Conservation (phyloP, 1,284 basidiomycete genomes). For the Puccinia hordei region DNA sequence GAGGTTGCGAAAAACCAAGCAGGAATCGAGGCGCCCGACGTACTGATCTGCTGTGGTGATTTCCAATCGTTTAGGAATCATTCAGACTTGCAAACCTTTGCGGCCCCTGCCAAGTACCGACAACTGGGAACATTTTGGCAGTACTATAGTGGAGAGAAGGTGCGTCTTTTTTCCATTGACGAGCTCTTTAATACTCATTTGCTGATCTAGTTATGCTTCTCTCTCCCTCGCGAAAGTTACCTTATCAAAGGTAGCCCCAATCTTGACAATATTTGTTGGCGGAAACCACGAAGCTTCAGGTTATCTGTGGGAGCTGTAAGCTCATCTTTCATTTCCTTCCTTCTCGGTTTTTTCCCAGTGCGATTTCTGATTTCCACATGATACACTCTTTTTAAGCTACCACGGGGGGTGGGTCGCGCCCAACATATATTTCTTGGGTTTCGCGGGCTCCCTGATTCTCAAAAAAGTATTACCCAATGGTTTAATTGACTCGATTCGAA, state of each 20-base stretch:
- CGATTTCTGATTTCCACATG: not conserved
- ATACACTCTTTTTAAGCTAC: conserved; percentile 51
- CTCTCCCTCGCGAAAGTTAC: conserved; percentile 34
- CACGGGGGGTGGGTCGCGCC: conserved; percentile 72
- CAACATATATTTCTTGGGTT: conserved; percentile 94
- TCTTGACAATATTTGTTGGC: conserved; percentile 91
- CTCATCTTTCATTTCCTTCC: conserved; percentile 31
- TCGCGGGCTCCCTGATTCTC: conserved; percentile 83
- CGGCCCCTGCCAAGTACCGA: conserved; percentile 86
- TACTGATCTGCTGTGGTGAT: conserved; percentile 86
- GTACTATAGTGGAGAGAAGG: conserved; percentile 81
- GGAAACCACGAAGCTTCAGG: conserved; percentile 98
- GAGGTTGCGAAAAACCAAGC: conserved; percentile 67
- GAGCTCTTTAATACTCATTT: not conserved
- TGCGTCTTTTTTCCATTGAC: not conserved
- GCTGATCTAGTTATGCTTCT: conserved; percentile 31
- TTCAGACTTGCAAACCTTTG: conserved; percentile 83
- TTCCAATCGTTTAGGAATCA: conserved; percentile 83
- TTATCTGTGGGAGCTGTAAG: conserved; percentile 93
- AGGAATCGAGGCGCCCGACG: conserved; percentile 73
- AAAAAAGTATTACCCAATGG: conserved; percentile 56
- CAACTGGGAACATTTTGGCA: conserved; percentile 76
- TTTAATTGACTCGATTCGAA: conserved; percentile 69
- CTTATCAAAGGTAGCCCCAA: conserved; percentile 66
- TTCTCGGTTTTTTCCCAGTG: conserved; percentile 35